Evolutionary conservation across 495 filamentous ascomycete species (phyloP), one percentile per base, ranked within the genome.

Genomic region (Penicillium macrosclerotiorum): DNA sequence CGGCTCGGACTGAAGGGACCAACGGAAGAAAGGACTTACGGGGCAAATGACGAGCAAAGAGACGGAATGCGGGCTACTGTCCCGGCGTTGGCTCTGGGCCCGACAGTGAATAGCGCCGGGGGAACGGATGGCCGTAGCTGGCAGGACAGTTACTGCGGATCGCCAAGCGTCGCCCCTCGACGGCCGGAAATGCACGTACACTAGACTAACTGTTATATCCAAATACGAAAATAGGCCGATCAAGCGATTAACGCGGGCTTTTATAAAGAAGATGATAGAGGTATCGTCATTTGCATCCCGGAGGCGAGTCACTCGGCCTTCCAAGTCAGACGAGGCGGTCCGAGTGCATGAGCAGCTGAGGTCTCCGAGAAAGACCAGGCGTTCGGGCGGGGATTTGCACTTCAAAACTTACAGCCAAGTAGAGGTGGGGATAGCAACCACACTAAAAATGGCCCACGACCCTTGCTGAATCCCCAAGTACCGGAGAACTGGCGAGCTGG

Each of bases 91-190:
- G 47, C 45, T 47, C 57, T 37, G 26, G 30, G 11, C 29, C 43
- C 20, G 47, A 39, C 26, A 30, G 38, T 34, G 30, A 39, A 51
- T 63, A 60, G 59, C 50, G 50, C 59, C 68, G 68, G 68, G 52
- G 64, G 57, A 71, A 69, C 66, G 68, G 68, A 71, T 62, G 59
- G 50, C 51, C 49, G 41, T 60, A 32, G 44, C 43, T 50, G 45
- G 29, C n/a, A n/a, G n/a, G 33, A 36, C 24, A 16, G 23, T 35
- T 49, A 47, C 47, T 48, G 53, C 20, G 36, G n/a, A 12, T 8
- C 20, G n/a, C 3, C 2, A 20, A 19, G 40, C 17, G n/a, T n/a
- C n/a, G n/a, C n/a, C n/a, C n/a, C n/a, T n/a, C n/a, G n/a, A n/a
- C n/a, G n/a, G n/a, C n/a, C n/a, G n/a, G n/a, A n/a, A n/a, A n/a